Evolutionary conservation across 1,284 basidiomycete species (phyloP).

Genomic region (Pterula multifida): DNA sequence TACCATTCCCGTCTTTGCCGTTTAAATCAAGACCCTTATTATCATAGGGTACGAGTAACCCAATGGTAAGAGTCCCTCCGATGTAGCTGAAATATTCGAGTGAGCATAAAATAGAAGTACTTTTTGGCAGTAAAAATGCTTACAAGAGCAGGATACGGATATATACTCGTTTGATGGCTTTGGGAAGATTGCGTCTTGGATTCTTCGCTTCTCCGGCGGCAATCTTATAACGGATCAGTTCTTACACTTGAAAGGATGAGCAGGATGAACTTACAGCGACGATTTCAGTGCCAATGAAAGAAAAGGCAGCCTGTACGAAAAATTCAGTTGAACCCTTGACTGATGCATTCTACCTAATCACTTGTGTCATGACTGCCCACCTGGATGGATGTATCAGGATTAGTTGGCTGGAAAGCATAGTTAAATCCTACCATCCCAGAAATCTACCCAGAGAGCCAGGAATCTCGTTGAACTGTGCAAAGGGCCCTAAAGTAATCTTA

Average conservation of each 20-base stretch:
- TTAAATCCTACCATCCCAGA: slow-evolving; percentile 37
- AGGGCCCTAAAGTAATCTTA: slow-evolving; percentile 33
- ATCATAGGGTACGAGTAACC: slow-evolving; percentile 66
- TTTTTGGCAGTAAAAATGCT: slow-evolving; percentile 10
- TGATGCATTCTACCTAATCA: too few species aligned
- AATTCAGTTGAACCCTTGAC: too few species aligned
- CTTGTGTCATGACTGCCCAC: slow-evolving; percentile 40
- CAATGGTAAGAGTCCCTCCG: slow-evolving; percentile 53
- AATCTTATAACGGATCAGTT: slow-evolving; percentile 35
- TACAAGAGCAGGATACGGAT: slow-evolving; percentile 26
- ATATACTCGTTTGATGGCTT: slow-evolving; percentile 64
- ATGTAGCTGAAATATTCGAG: slow-evolving; percentile 57
- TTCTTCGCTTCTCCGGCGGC: slow-evolving; percentile 73
- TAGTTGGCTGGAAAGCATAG: background rate
- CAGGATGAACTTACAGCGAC: slow-evolving; percentile 59
- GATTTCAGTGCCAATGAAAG: slow-evolving; percentile 76
- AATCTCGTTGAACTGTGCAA: slow-evolving; percentile 44
- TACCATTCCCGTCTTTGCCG: slow-evolving; percentile 20
- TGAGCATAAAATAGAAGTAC: background rate
- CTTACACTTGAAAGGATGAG: too few species aligned
- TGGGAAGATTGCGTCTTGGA: slow-evolving; percentile 55
- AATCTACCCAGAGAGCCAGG: slow-evolving; percentile 51
- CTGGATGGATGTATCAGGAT: background rate
- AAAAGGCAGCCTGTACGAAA: slow-evolving; percentile 63
- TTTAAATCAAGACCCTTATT: slow-evolving; percentile 40